phyloP scores from a whole-genome alignment of 75 land plant species.

The Sequoia sempervirens region DNA sequence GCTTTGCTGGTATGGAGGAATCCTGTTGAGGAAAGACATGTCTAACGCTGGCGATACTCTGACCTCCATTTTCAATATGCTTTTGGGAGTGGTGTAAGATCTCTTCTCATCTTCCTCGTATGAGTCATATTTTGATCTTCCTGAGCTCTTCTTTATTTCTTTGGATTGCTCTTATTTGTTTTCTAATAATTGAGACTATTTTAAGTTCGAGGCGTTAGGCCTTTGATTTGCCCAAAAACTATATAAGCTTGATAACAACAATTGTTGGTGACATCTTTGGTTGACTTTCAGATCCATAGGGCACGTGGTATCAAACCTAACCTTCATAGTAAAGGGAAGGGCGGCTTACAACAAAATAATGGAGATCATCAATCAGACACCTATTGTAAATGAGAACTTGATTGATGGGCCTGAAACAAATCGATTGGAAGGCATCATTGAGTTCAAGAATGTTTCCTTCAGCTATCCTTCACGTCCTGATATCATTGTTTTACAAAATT shows the following conservation, averaged over 20 bases:
- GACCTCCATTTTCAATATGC: constrained; percentile 63
- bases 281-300: background rate
- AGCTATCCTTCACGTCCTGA: constrained; percentile 68
- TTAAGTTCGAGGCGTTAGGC: constrained; percentile 3
- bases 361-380: constrained; percentile 56
- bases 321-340: constrained; percentile 52
- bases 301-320: constrained; percentile 27
- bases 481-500: constrained; percentile 36
- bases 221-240: background rate
- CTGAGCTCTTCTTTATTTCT: background rate
- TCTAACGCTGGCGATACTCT: constrained; percentile 50
- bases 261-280: background rate
- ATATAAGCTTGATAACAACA: background rate
- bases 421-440: constrained; percentile 46
- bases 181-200: background rate
- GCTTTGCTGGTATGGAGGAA: constrained; percentile 68
- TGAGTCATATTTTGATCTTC: background rate
- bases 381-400: constrained; percentile 48
- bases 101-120: background rate
- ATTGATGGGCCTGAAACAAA: constrained; percentile 23
- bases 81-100: constrained; percentile 61
- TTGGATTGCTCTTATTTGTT: constrained; percentile 34
- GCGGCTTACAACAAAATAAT: constrained; percentile 69
- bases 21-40: constrained; percentile 38
- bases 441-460: constrained; percentile 55